Evolutionary conservation across 768 basidiomycete species (phyloP).

Genomic region (Sarcodon sp.): DNA sequence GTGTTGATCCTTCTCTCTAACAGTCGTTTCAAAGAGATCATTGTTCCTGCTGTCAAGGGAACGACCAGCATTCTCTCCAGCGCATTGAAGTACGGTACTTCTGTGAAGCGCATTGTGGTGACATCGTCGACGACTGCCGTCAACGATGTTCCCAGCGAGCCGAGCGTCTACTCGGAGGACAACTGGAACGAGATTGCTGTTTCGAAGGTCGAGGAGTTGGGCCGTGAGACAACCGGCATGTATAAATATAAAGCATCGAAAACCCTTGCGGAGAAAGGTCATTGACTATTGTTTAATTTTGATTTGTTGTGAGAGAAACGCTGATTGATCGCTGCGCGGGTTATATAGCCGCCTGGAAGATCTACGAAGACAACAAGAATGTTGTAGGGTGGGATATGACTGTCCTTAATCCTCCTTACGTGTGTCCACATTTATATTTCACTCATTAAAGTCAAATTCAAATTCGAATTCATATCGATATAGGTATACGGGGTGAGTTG

Average conservation of each 20-base stretch:
- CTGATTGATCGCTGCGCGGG: slow-evolving; percentile 4
- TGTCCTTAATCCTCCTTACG: slow-evolving; percentile 42
- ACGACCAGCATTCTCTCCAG: slow-evolving; percentile 52
- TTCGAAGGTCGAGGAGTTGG: slow-evolving; percentile 32
- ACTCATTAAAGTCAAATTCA: not conserved
- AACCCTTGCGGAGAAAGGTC: slow-evolving; percentile 44
- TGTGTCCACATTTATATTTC: slow-evolving; percentile 7
- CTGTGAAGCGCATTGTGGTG: slow-evolving; percentile 48
- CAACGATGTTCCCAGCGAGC: slow-evolving; percentile 13
- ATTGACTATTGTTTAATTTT: not conserved
- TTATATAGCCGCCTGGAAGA: slow-evolving; percentile 32
- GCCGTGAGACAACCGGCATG: slow-evolving; percentile 23
- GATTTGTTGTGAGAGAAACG: not conserved
- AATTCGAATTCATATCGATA: not conserved
- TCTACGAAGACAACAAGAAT: slow-evolving; percentile 27
- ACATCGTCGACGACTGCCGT: slow-evolving; percentile 46
- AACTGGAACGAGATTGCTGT: slow-evolving; percentile 51
- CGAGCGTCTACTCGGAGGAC: slow-evolving; percentile 26
- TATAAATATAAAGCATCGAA: slow-evolving; percentile 45
- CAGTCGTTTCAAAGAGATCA: slow-evolving; percentile 30
- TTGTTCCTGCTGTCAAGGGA: slow-evolving; percentile 61
- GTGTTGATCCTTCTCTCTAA: not conserved
- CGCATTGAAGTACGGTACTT: slow-evolving; percentile 29
- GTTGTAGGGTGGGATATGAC: slow-evolving; percentile 37
- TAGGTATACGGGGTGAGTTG: slow-evolving; percentile 4